Evolutionary conservation across 106 monocot species (phyloP), one percentile per base, ranked within the genome.

Genomic region (Dioscorea alata): DNA sequence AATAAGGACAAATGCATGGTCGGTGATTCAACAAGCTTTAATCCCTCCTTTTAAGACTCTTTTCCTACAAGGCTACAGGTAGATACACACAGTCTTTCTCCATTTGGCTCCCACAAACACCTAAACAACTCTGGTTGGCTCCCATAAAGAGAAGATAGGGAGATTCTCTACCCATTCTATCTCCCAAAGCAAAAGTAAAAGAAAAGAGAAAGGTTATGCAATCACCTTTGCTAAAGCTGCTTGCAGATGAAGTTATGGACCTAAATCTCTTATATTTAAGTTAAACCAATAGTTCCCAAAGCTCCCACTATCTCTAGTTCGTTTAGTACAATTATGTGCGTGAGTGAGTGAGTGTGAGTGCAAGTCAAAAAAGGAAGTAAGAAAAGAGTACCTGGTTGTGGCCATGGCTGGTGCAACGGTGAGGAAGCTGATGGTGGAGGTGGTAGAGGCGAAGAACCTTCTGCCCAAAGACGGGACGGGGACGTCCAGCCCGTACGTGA

Each of bases 391-490:
- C 13, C 54, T 56, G 31, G 61, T 61, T 42, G 76, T 78, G 13
- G 74, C 25, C 13, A 78, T 49, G 69, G 76, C 15, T 8, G 69
- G 19, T 8, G 69, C 13, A 16, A 71, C 49, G 34, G 66, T 56
- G 62, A 53, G 75, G 75, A 91, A 95, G 79, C 83, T 91, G 24
- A 69, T 95, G 7, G 94, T 95, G 17, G 94, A 91, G 79, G 90
- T 95, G 52, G 83, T 81, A 15, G 90, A 91, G 70, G 94, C 90
- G 13, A 80, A 74, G 18, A 69, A 85, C 75, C 85, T 94, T 59
- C 77, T 94, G 0, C 94, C 94, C 4, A 94, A 90, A 67, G 94
- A 94, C 63, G 94, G 94, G 35, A 73, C 20, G 49, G 94, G 94
- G 22, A 81, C 85, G 32, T 85, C 90, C 13, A 94, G 90, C 79